A percentile compares a stretch with the other conserved stretches of the same genome.
These are phyloP conservation scores for Starmerella geochares DNA, from an alignment of 805 yeast species.

Conservation along the genomic window DNA sequence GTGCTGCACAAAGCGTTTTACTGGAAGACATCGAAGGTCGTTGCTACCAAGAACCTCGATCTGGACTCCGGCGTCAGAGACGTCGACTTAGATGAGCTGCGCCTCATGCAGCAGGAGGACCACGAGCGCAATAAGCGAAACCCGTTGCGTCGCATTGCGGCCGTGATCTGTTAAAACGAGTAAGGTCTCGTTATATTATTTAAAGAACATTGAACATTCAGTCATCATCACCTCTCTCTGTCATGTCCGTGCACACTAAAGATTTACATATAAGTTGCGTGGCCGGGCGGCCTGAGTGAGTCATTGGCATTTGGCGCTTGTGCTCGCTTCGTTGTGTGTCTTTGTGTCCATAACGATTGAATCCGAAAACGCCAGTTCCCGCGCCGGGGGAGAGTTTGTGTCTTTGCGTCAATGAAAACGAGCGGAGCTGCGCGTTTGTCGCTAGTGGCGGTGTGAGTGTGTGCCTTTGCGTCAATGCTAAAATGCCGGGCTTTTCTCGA, in stretches of 20 bases:
- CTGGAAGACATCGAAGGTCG: slow-evolving; percentile 33
- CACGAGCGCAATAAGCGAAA: slow-evolving; percentile 34
- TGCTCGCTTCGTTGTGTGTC: too few species aligned
- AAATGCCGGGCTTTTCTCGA: too few species aligned
- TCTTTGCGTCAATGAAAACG: neutral
- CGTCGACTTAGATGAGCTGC: slow-evolving; percentile 43
- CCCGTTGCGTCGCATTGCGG: slow-evolving; percentile 17
- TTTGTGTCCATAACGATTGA: neutral
- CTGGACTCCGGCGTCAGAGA: slow-evolving; percentile 55
- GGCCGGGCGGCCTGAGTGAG: too few species aligned
- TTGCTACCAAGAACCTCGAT: slow-evolving; percentile 43
- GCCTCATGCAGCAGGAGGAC: slow-evolving; percentile 46
- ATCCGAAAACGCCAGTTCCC: neutral
- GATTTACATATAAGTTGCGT: too few species aligned
- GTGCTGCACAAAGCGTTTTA: slow-evolving; percentile 27
- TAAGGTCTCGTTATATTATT: neutral
- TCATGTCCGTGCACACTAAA: too few species aligned
- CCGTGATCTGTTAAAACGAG: slow-evolving; percentile 11
- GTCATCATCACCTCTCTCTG: too few species aligned
- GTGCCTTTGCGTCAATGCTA: too few species aligned
- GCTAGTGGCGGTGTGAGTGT: too few species aligned
- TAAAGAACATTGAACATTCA: neutral
- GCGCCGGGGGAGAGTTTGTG: neutral
- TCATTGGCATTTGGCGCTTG: too few species aligned
- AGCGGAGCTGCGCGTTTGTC: too few species aligned